Evolutionary conservation across 2,329 filamentous ascomycete species (phyloP).

Genomic region (Hortaea werneckii): DNA sequence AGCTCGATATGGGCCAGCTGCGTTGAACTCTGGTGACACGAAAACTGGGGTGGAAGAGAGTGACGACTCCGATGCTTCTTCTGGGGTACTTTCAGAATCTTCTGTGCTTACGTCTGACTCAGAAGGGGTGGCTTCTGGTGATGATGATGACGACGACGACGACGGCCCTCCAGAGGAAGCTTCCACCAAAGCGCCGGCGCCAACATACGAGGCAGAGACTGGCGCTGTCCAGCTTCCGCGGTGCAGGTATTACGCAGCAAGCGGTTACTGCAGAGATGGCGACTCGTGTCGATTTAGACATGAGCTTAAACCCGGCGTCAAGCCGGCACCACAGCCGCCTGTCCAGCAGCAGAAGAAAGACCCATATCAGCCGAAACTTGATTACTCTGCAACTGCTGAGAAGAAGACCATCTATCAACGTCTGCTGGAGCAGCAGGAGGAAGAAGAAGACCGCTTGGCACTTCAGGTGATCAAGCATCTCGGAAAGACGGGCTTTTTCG

Average conservation of each 20-base stretch:
- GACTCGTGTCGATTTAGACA: conserved; percentile 24
- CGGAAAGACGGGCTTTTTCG: conserved; percentile 33
- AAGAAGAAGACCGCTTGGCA: conserved; percentile 31
- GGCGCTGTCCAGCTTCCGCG: conserved; percentile 1
- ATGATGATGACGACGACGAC: conserved; percentile 17
- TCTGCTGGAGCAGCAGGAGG: conserved; percentile 36
- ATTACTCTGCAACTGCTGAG: conserved; percentile 1
- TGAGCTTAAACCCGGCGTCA: conserved; percentile 9
- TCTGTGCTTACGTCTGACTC: conserved; percentile 21
- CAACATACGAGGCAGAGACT: neutral
- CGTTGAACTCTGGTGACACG: neutral
- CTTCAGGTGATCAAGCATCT: conserved; percentile 38
- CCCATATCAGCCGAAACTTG: conserved; percentile 8
- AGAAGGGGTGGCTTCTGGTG: conserved; percentile 2
- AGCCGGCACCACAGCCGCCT: conserved; percentile 6
- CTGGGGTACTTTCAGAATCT: conserved; percentile 13
- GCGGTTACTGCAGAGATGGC: conserved; percentile 25
- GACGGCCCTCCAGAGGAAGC: conserved; percentile 29
- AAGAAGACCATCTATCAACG: conserved; percentile 19
- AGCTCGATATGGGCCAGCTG: neutral
- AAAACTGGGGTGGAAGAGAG: conserved; percentile 5
- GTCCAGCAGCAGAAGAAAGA: neutral
- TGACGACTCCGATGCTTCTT: conserved; percentile 13
- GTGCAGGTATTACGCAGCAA: conserved; percentile 23
- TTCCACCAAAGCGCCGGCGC: conserved; percentile 25